Evolutionary conservation across 2,329 filamentous ascomycete species (phyloP).

Genomic region (Proliferodiscus dingleyae): DNA sequence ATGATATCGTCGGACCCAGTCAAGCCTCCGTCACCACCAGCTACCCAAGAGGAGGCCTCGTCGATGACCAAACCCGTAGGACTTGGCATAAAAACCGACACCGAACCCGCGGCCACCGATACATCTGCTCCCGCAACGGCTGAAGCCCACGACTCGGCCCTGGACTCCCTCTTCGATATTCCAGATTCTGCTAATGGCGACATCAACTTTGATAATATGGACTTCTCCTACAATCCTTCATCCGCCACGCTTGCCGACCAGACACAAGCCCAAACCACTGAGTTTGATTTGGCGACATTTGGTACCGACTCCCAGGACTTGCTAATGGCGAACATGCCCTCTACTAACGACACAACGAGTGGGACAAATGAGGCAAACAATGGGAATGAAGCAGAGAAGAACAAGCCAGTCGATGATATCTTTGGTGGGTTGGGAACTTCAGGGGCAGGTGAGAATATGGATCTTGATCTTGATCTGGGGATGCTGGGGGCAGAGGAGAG

Average conservation of each 20-base stretch:
- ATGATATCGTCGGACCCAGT: conserved; percentile 1
- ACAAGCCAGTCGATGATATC: conserved; percentile 20
- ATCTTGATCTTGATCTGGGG: conserved; percentile 49
- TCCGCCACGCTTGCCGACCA: conserved; percentile 14
- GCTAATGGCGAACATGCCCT: conserved; percentile 33
- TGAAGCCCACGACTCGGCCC: conserved; percentile 20
- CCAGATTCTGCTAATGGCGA: conserved; percentile 16
- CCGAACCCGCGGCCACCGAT: conserved; percentile 7
- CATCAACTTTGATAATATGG: conserved; percentile 26
- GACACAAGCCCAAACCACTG: conserved; percentile 21
- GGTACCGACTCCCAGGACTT: conserved; percentile 34
- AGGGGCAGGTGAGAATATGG: conserved; percentile 26
- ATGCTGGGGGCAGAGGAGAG: conserved; percentile 35
- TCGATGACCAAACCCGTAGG: conserved; percentile 18
- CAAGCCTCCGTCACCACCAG: conserved; percentile 20
- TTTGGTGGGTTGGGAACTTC: conserved; percentile 16
- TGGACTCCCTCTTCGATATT: conserved; percentile 29
- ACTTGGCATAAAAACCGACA: conserved; percentile 24
- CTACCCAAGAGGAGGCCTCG: conserved; percentile 12
- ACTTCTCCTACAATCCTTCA: conserved; percentile 22
- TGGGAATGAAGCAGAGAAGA: conserved; percentile 11
- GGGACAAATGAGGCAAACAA: too few species aligned
- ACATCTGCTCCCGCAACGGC: conserved; percentile 12
- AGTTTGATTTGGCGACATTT: conserved; percentile 30
- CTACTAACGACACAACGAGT: conserved; percentile 12